Evolutionary conservation across 2,329 filamentous ascomycete genomes (phyloP).

Genomic region (Diaporthe ilicicola): DNA sequence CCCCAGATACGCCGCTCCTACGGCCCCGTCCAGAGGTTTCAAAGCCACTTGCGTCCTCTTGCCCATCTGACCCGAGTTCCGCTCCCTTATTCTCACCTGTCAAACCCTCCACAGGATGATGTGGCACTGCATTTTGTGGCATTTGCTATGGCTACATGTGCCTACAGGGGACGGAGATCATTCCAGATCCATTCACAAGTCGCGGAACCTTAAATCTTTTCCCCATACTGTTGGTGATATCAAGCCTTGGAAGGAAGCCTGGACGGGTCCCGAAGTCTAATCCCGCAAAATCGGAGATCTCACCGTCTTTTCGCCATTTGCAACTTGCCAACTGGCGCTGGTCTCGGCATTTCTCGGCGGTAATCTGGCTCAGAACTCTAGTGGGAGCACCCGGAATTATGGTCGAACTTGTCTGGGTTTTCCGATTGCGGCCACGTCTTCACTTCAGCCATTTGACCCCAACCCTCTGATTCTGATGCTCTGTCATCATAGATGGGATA

Average conservation of each 20-base stretch:
- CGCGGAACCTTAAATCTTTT: neutral
- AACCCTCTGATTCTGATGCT: neutral
- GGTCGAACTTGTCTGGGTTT: neutral
- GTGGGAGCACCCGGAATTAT: neutral
- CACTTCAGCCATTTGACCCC: neutral
- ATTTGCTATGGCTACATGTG: neutral
- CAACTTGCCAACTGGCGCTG: constrained; percentile 1
- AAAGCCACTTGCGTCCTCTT: neutral
- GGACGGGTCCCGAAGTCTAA: neutral
- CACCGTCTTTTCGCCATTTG: constrained; percentile 13
- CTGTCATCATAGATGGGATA: neutral
- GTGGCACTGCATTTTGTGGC: neutral
- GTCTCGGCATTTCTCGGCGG: constrained; percentile 7
- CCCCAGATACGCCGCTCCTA: neutral
- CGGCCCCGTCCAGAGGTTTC: neutral
- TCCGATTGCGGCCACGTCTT: neutral
- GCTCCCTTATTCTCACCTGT: neutral
- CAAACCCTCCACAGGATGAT: too few species aligned
- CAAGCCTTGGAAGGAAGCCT: neutral
- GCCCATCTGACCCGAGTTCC: neutral
- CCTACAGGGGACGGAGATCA: constrained; percentile 7
- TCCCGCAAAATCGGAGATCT: neutral
- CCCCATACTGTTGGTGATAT: neutral
- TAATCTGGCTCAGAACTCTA: neutral
- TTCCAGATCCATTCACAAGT: neutral